Percentiles rank a stretch among this genome's conserved stretches.
phyloP scores from a whole-genome alignment of 2,329 filamentous ascomycete genomes.

The Aureobasidium sp. region DNA sequence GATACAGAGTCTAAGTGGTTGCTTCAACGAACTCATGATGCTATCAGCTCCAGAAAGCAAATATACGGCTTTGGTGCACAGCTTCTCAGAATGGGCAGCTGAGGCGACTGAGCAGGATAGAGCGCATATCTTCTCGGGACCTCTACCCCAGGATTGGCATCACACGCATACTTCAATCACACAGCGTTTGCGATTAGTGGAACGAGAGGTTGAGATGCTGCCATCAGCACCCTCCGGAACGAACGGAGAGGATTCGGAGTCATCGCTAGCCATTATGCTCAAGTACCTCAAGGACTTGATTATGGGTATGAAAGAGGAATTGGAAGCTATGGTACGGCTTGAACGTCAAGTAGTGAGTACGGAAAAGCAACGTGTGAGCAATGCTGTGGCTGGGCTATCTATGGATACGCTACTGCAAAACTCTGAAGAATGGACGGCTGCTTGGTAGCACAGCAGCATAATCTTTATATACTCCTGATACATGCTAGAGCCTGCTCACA shows the following conservation, averaged over 20 bases:
- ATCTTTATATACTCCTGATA: too few species aligned
- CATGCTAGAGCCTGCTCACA: too few species aligned
- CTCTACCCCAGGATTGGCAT: conserved; percentile 8
- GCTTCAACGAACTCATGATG: conserved; percentile 49
- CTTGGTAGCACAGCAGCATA: neutral
- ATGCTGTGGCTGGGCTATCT: conserved; percentile 33
- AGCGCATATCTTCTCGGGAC: conserved; percentile 1
- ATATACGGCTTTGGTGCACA: conserved; percentile 45
- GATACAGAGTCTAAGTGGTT: conserved; percentile 45
- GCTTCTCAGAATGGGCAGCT: conserved; percentile 52
- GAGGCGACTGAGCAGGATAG: conserved; percentile 11
- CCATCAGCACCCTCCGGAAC: neutral
- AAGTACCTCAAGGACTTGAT: neutral
- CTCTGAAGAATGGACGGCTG: conserved; percentile 1
- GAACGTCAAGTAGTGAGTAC: conserved; percentile 6
- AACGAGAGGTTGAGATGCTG: conserved; percentile 10
- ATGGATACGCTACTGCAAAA: neutral
- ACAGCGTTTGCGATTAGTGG: conserved; percentile 8
- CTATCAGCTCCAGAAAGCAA: conserved; percentile 48
- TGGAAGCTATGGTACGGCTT: conserved; percentile 5
- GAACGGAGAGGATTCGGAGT: neutral
- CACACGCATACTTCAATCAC: conserved; percentile 3
- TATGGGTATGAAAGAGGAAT: conserved; percentile 1
- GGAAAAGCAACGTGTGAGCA: conserved; percentile 1
- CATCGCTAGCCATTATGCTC: neutral